These are phyloP conservation scores for Thelonectria blattea DNA, from an alignment of 2,329 filamentous ascomycete genomes.

Conservation along the genomic window DNA sequence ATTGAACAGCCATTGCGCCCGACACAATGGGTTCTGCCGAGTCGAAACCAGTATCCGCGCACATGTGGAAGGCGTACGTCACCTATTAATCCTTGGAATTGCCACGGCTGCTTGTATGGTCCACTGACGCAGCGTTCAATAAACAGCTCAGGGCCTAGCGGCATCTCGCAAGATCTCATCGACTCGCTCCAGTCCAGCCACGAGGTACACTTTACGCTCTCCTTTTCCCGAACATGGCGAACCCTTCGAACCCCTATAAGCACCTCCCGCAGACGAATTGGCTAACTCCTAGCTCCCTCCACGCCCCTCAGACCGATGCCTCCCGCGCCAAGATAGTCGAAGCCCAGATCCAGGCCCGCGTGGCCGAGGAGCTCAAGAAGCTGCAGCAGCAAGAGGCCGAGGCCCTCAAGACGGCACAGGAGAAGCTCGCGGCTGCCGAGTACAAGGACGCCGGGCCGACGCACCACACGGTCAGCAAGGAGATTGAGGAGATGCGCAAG, in stretches of 20 bases:
- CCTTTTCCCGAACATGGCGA: background rate
- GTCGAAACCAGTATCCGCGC: constrained; percentile 56
- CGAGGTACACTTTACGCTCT: constrained; percentile 65
- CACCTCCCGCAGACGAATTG: background rate
- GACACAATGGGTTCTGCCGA: constrained; percentile 62
- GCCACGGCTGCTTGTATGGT: constrained; percentile 3
- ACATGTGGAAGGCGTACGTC: constrained; percentile 63
- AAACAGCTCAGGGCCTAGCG: constrained; percentile 53
- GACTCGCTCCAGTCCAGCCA: constrained; percentile 82
- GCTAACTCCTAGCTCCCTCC: constrained; percentile 21
- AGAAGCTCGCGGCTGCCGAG: constrained; percentile 61
- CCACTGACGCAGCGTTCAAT: constrained; percentile 35
- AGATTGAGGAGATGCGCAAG: constrained; percentile 63
- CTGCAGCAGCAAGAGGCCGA: constrained; percentile 74
- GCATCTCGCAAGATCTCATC: constrained; percentile 80
- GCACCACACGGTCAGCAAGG: constrained; percentile 61
- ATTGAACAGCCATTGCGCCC: constrained; percentile 45
- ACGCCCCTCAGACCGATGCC: constrained; percentile 73
- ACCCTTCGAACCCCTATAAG: background rate
- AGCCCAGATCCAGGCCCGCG: constrained; percentile 86
- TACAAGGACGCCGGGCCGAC: constrained; percentile 43
- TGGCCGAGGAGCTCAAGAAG: constrained; percentile 82
- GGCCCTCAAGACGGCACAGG: constrained; percentile 71
- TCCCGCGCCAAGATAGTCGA: constrained; percentile 84
- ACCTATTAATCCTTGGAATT: background rate